A percentile compares a stretch with the other conserved stretches of the same genome.
Evolutionary conservation across 2,329 filamentous ascomycete species (phyloP).

Genomic region (Emergomyces africanus): DNA sequence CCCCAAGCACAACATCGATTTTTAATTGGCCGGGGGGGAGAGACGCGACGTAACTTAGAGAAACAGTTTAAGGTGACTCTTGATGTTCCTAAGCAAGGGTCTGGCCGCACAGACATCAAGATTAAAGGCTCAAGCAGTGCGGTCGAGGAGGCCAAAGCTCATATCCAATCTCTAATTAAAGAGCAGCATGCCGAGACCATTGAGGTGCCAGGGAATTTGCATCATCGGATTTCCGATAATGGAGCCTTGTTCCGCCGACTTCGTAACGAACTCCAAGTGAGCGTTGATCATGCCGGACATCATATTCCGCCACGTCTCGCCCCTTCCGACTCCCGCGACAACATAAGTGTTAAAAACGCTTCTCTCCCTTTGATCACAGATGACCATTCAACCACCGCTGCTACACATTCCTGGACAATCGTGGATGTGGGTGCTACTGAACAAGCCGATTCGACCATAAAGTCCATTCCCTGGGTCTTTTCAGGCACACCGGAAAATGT

Average conservation of each 20-base stretch:
- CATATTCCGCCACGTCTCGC: slow-evolving; percentile 57
- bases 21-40: slow-evolving; percentile 84
- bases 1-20: slow-evolving; percentile 80
- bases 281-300: slow-evolving; percentile 79
- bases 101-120: slow-evolving; percentile 72
- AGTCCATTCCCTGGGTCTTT: slow-evolving; percentile 68
- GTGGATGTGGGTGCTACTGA: slow-evolving; percentile 40
- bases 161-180: slow-evolving; percentile 65
- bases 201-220: slow-evolving; percentile 67
- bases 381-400: slow-evolving; percentile 50
- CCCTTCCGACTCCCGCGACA: slow-evolving; percentile 36
- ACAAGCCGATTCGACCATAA: slow-evolving; percentile 18
- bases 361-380: slow-evolving; percentile 89
- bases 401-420: slow-evolving; percentile 72
- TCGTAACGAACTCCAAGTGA: slow-evolving; percentile 73
- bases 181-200: slow-evolving; percentile 79
- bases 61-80: slow-evolving; percentile 73
- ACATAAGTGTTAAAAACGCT: slow-evolving; percentile 44
- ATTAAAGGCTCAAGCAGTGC: slow-evolving; percentile 65
- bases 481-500: slow-evolving; percentile 66
- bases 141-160: slow-evolving; percentile 74
- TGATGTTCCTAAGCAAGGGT: slow-evolving; percentile 83
- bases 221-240: slow-evolving; percentile 70
- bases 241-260: slow-evolving; percentile 89
- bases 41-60: slow-evolving; percentile 74